These are phyloP conservation scores for Vaccinium corymbosum DNA, from an alignment of 148 eudicot genomes.

Conservation along the genomic window DNA sequence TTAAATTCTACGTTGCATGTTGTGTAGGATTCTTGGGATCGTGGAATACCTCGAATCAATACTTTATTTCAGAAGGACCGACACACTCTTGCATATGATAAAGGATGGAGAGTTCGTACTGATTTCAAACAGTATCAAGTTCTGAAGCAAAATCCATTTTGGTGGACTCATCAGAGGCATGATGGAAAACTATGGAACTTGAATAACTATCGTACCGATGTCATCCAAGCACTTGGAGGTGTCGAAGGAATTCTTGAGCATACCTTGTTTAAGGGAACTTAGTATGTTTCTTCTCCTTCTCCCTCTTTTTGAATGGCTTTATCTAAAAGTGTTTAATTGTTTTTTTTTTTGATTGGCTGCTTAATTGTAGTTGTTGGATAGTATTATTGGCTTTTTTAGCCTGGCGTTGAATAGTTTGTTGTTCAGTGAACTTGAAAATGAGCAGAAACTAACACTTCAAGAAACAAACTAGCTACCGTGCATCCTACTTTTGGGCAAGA, in stretches of 20 bases:
- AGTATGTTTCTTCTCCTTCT: slow-evolving; percentile 36
- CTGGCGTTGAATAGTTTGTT: not conserved
- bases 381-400: not conserved
- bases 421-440: not conserved
- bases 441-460: not conserved
- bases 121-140: slow-evolving; percentile 99
- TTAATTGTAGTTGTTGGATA: not conserved
- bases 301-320: not conserved
- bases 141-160: slow-evolving; percentile 96
- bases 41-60: slow-evolving; percentile 97
- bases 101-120: slow-evolving; percentile 99
- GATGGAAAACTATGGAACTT: slow-evolving; percentile 98
- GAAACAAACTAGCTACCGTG: not conserved
- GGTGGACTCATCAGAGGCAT: slow-evolving; percentile 99
- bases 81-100: slow-evolving; percentile 97
- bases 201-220: slow-evolving; percentile 98
- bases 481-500: not conserved
- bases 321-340: not conserved
- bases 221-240: slow-evolving; percentile 98
- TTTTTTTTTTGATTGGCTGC: too few species aligned
- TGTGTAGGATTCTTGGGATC: slow-evolving; percentile 91
- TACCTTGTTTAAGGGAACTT: slow-evolving; percentile 94
- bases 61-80: slow-evolving; percentile 98
- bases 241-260: slow-evolving; percentile 99
- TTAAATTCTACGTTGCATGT: slow-evolving; percentile 13